These are phyloP conservation scores for Gossypium anomalum DNA, from an alignment of 345 rosid genomes.

Conservation along the genomic window DNA sequence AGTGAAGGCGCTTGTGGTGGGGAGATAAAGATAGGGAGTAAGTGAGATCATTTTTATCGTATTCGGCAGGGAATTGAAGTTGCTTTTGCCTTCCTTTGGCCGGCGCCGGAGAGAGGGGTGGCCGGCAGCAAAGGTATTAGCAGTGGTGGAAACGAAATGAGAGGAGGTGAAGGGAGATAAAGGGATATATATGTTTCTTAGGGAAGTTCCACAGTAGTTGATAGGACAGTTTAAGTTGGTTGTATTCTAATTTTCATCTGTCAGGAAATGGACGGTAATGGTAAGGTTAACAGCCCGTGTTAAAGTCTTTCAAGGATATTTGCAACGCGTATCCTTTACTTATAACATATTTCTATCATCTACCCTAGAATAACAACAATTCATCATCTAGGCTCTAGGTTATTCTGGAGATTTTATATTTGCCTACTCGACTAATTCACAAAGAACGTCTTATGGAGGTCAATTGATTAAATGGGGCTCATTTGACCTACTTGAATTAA, in stretches of 20 bases:
- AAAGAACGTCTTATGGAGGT: no score
- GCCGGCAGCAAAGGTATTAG: slow-evolving; percentile 20
- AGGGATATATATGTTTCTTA: neutral
- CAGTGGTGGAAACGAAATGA: slow-evolving; percentile 11
- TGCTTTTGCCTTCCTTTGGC: neutral
- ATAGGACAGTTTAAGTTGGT: neutral
- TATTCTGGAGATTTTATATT: no score
- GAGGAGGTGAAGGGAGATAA: neutral
- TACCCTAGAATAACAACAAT: no score
- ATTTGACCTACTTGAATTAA: no score
- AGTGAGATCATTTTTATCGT: slow-evolving; percentile 35
- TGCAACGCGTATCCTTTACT: neutral
- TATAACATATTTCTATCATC: neutral
- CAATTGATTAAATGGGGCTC: no score
- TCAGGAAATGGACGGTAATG: slow-evolving; percentile 1
- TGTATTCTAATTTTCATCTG: neutral
- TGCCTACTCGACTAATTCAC: no score
- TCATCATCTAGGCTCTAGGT: no score
- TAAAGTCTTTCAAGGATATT: neutral
- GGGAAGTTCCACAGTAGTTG: neutral
- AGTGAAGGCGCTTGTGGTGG: neutral
- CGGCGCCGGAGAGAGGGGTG: slow-evolving; percentile 26
- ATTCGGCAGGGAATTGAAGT: neutral
- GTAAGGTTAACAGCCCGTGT: no score
- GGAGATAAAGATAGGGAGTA: slow-evolving; percentile 18